Conservation (phyloP, 2,329 filamentous ascomycete species). For the Alternaria alternata region DNA sequence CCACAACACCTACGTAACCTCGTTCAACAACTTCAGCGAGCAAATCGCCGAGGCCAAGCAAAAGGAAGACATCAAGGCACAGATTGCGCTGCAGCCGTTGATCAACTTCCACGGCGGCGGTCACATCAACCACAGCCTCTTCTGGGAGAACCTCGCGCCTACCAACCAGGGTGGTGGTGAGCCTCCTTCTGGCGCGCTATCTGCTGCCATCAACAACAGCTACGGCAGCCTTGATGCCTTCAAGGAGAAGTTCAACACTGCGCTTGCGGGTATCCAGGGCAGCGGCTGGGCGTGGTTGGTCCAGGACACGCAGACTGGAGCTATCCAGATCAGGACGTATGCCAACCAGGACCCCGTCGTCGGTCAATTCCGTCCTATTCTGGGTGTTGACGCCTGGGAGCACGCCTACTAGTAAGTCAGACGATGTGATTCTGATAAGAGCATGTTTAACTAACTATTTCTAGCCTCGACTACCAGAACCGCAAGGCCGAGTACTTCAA, state of each 20-base stretch:
- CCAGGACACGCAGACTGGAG: slow-evolving; percentile 67
- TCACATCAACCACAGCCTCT: slow-evolving; percentile 72
- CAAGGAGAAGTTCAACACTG: slow-evolving; percentile 70
- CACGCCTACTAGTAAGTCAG: slow-evolving; percentile 57
- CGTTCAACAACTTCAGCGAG: slow-evolving; percentile 81
- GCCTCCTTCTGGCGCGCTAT: slow-evolving; percentile 65
- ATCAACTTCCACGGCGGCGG: slow-evolving; percentile 74
- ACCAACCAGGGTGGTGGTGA: slow-evolving; percentile 72
- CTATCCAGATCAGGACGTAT: slow-evolving; percentile 72
- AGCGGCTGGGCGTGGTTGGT: slow-evolving; percentile 71
- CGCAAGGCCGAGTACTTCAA: slow-evolving; percentile 95
- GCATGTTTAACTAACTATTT: background rate
- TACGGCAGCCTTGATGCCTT: slow-evolving; percentile 67
- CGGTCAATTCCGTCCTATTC: slow-evolving; percentile 79
- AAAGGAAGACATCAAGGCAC: slow-evolving; percentile 62
- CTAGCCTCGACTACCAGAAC: slow-evolving; percentile 86
- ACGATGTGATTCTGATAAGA: accelerated
- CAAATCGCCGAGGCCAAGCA: slow-evolving; percentile 68
- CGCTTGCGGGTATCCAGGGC: slow-evolving; percentile 71
- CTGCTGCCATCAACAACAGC: slow-evolving; percentile 65
- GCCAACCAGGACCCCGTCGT: slow-evolving; percentile 90
- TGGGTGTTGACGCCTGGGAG: slow-evolving; percentile 96
- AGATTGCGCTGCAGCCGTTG: slow-evolving; percentile 64
- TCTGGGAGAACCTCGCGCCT: slow-evolving; percentile 76
- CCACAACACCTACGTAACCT: slow-evolving; percentile 92